Conservation (phyloP, 805 yeast species). For the Soucietia sequanensis region DNA sequence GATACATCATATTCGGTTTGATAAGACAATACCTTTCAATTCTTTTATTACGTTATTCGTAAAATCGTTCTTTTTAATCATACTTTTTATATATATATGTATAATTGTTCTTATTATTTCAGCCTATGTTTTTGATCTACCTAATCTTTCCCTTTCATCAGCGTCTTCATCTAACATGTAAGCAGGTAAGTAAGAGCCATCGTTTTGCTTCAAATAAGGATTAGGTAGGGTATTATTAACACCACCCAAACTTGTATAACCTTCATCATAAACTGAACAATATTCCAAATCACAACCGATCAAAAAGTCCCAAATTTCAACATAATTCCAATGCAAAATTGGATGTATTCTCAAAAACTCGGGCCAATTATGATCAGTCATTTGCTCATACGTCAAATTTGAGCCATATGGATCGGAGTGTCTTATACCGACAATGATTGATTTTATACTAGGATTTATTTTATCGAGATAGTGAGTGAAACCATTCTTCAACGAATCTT, state of each 20-base stretch:
- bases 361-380: constrained; percentile 93
- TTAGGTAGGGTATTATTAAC: constrained; percentile 66
- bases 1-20: background rate
- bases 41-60: background rate
- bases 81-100: constrained; percentile 2
- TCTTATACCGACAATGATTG: constrained; percentile 85
- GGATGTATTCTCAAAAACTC: constrained; percentile 82
- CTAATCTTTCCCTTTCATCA: constrained; percentile 53
- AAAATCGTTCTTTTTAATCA: background rate
- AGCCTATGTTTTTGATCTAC: constrained; percentile 22
- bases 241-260: constrained; percentile 91
- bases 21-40: no score
- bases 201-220: constrained; percentile 44
- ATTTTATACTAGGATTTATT: constrained; percentile 52
- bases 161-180: constrained; percentile 58
- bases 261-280: constrained; percentile 74
- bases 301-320: constrained; percentile 83
- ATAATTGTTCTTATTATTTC: background rate
- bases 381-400: constrained; percentile 56
- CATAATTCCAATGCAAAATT: constrained; percentile 80
- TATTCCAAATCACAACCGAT: constrained; percentile 57
- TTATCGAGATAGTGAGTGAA: constrained; percentile 57
- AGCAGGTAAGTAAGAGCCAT: constrained; percentile 48
- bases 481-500: constrained; percentile 62
- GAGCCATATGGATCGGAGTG: constrained; percentile 83